These are phyloP conservation scores for Hypoxylon sp. DNA, from an alignment of 2,329 filamentous ascomycete species.

Conservation along the genomic window DNA sequence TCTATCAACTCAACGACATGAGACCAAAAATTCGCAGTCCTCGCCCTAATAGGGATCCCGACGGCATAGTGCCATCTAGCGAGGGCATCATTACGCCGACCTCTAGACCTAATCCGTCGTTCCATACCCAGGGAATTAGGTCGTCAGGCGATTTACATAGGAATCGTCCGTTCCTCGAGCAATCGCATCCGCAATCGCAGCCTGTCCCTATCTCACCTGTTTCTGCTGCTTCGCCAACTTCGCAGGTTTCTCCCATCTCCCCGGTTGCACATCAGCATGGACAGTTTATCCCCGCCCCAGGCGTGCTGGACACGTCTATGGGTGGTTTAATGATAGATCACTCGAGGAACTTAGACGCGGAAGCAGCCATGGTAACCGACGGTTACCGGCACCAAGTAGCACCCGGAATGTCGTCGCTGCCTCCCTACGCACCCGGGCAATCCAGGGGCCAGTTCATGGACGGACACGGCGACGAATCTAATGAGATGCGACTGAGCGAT, in stretches of 20 bases:
- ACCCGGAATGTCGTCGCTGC: slow-evolving; percentile 44
- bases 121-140: slow-evolving; percentile 20
- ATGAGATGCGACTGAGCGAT: slow-evolving; percentile 55
- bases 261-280: slow-evolving; percentile 27
- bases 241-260: slow-evolving; percentile 44
- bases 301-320: slow-evolving; percentile 26
- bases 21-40: slow-evolving; percentile 22
- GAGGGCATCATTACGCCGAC: slow-evolving; percentile 28
- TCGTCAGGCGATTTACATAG: slow-evolving; percentile 16
- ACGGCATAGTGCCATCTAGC: slow-evolving; percentile 5
- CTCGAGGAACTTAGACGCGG: slow-evolving; percentile 43
- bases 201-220: slow-evolving; percentile 36
- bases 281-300: slow-evolving; percentile 26
- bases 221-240: slow-evolving; percentile 33
- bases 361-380: slow-evolving; percentile 51
- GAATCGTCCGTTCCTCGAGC: slow-evolving; percentile 10
- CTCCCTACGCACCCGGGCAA: slow-evolving; percentile 52
- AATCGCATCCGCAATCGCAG: slow-evolving; percentile 12
- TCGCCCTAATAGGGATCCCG: slow-evolving; percentile 7
- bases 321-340: slow-evolving; percentile 37
- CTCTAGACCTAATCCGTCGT: slow-evolving; percentile 10
- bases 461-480: slow-evolving; percentile 53
- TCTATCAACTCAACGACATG: slow-evolving; percentile 28
- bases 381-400: slow-evolving; percentile 46
- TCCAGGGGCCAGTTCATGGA: slow-evolving; percentile 48